Evolutionary conservation across 2,329 filamentous ascomycete genomes (phyloP).

Genomic region (Tetracladium maxilliforme): DNA sequence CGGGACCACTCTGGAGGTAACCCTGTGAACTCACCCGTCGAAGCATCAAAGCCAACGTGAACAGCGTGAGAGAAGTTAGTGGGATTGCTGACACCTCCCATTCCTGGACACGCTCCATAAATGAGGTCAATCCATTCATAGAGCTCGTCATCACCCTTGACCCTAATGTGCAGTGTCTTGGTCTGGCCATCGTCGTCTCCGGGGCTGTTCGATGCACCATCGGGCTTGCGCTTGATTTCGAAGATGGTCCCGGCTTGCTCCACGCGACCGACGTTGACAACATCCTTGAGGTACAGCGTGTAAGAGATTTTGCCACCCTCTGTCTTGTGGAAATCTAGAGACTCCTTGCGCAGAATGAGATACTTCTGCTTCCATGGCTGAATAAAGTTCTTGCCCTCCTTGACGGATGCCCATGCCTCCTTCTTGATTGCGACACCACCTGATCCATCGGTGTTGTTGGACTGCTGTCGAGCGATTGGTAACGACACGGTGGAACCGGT

Average conservation of each 20-base stretch:
- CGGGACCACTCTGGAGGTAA: constrained; percentile 95
- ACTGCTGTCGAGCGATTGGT: constrained; percentile 45
- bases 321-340: constrained; percentile 87
- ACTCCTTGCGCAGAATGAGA: constrained; percentile 81
- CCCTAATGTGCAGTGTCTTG: constrained; percentile 78
- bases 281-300: constrained; percentile 71
- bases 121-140: constrained; percentile 99
- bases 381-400: constrained; percentile 81
- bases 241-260: constrained; percentile 87
- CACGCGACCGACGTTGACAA: constrained; percentile 79
- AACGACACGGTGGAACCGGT: constrained; percentile 60
- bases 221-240: constrained; percentile 70
- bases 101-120: constrained; percentile 88
- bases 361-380: constrained; percentile 82
- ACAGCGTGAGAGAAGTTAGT: constrained; percentile 97
- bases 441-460: constrained; percentile 42
- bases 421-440: constrained; percentile 63
- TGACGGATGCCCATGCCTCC: constrained; percentile 71
- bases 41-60: constrained; percentile 92
- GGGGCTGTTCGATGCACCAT: constrained; percentile 54
- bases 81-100: constrained; percentile 96
- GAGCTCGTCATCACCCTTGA: constrained; percentile 90
- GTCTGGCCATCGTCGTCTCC: constrained; percentile 61
- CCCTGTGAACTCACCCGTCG: constrained; percentile 88
- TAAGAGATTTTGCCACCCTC: constrained; percentile 80